phyloP scores from a whole-genome alignment of 192 early-diverging fungal genomes.

The Coemansia umbellata region DNA sequence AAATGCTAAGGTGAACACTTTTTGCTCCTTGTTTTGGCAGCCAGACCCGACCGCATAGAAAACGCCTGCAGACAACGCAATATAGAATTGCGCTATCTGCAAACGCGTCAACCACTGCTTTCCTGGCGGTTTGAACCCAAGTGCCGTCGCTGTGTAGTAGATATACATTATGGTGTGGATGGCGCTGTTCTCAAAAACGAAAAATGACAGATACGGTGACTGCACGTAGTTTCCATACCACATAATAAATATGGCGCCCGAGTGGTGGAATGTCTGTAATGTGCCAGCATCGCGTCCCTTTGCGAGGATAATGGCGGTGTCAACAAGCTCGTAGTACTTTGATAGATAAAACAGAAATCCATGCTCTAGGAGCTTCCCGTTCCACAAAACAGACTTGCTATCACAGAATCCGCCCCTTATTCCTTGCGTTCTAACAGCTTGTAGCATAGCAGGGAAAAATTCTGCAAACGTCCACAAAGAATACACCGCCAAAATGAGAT shows the following conservation, averaged over 20 bases:
- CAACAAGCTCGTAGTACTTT: constrained; percentile 86
- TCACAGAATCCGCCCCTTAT: constrained; percentile 68
- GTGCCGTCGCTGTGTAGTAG: constrained; percentile 74
- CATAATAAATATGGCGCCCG: constrained; percentile 85
- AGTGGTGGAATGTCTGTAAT: constrained; percentile 85
- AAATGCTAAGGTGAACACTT: constrained; percentile 62
- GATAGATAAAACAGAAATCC: constrained; percentile 85
- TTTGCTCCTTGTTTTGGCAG: constrained; percentile 53
- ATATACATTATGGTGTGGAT: constrained; percentile 87
- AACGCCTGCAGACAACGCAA: constrained; percentile 61
- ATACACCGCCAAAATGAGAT: constrained; percentile 64
- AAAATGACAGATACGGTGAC: constrained; percentile 79
- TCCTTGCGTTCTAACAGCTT: constrained; percentile 50
- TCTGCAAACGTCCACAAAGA: constrained; percentile 69
- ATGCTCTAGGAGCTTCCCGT: constrained; percentile 65
- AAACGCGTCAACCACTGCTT: constrained; percentile 76
- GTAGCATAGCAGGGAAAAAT: constrained; percentile 58
- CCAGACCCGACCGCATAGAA: constrained; percentile 61
- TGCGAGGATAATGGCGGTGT: constrained; percentile 78
- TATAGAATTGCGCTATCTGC: constrained; percentile 83
- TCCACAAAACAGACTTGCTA: constrained; percentile 59
- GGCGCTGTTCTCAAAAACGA: constrained; percentile 78
- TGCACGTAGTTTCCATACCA: constrained; percentile 74
- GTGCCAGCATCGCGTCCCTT: constrained; percentile 68
- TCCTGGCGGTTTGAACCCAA: constrained; percentile 72